Evolutionary conservation across 163 green algal species (phyloP).

Genomic region (Prototheca wickerhamii): DNA sequence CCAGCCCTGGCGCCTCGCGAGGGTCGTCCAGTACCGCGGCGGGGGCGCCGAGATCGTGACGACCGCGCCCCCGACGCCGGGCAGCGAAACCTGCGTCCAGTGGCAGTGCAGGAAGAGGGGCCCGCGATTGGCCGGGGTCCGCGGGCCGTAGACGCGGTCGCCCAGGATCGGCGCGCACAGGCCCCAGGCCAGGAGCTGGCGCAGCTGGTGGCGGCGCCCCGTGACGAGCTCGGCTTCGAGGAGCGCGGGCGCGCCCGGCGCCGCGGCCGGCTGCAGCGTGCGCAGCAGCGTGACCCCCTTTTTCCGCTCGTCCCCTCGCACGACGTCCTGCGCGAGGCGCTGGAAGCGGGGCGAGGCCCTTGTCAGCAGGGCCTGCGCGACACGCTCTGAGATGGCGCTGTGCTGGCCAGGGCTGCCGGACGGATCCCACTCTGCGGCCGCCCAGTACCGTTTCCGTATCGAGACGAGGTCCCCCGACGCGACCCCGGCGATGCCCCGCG

Average conservation of each 20-base stretch:
- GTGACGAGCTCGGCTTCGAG: background rate
- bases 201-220: slow-evolving; percentile 32
- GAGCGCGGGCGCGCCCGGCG: background rate
- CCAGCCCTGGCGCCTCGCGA: slow-evolving; percentile 18
- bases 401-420: too few relatives aligned
- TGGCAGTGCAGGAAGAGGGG: slow-evolving; percentile 24
- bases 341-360: too few relatives aligned
- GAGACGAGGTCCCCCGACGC: too few relatives aligned
- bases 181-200: slow-evolving; percentile 17
- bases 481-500: background rate
- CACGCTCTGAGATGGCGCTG: too few relatives aligned
- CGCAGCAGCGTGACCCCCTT: background rate
- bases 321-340: too few relatives aligned
- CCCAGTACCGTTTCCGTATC: slow-evolving; percentile 24
- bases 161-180: slow-evolving; percentile 20
- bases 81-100: slow-evolving; percentile 2
- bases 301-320: background rate
- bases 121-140: background rate
- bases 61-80: background rate
- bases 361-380: too few relatives aligned
- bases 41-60: slow-evolving; percentile 9
- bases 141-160: slow-evolving; percentile 13
- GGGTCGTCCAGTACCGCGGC: slow-evolving; percentile 3
- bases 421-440: too few relatives aligned
- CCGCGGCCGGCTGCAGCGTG: background rate